Evolutionary conservation across 2,329 filamentous ascomycete genomes (phyloP), one percentile per base, ranked within the genome.

Genomic region (Aspergillus fischeri): DNA sequence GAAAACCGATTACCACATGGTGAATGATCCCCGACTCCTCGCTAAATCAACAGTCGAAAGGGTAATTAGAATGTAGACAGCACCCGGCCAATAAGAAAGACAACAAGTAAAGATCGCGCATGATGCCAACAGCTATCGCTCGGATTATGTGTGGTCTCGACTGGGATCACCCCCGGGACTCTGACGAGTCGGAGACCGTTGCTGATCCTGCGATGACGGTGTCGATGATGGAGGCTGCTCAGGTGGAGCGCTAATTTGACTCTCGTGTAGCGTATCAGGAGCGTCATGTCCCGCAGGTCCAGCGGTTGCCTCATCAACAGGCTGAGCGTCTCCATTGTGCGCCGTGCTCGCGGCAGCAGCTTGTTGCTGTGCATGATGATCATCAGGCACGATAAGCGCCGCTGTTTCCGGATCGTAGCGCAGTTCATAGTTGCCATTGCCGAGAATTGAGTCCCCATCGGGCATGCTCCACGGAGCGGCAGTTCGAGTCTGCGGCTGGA

Each of bases 401-500:
- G 73, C 73, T 3, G 73, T 61, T 52, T 75, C 73, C 1, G 73
- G 73, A 48, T 75, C 73, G 58, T 75, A 75, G 4, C 70, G 70
- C 28, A 75, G 57, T 27, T 68, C 66, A 51, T 73, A 71, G 24
- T 68, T 61, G 9, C 61, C 60, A 49, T 66, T 54, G 27, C 66
- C 49, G 17, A 63, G 61, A 20, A 58, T 67, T 35, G 63, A 54
- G 25, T 68, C 65, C 17, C 70, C 60, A 35, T 72, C 70, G 21
- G 73, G 70, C 3, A 80, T 77, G n/a, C 76, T 81, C 82, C 83
- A 86, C 2, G 81, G 80, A 51, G 81, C 75, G 35, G 79, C 79
- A 29, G 76, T 75, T 52, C 80, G 75, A 41, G 81, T 78, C 59
- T 84, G 84, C 2, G 83, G 83, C 4, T 84, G 84, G 48, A 87